phyloP scores from a whole-genome alignment of 2,329 filamentous ascomycete genomes.

The Periconia sp. region DNA sequence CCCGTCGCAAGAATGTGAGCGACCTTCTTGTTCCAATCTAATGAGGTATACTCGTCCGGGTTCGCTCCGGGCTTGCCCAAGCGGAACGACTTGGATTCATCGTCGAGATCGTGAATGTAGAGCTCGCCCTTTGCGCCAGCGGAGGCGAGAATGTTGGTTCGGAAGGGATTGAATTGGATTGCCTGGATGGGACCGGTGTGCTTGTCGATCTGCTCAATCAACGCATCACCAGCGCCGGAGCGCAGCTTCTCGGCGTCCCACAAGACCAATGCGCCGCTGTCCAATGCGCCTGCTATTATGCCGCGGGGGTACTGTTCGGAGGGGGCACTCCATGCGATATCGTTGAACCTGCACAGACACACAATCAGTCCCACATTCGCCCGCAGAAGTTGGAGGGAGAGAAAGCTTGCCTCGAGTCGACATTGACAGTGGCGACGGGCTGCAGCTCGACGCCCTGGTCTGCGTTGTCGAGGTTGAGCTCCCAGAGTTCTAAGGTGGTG shows the following conservation, averaged over 20 bases:
- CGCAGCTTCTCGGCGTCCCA: slow-evolving; percentile 82
- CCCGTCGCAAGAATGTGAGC: slow-evolving; percentile 95
- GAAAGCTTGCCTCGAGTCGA: slow-evolving; percentile 76
- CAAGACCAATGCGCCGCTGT: slow-evolving; percentile 89
- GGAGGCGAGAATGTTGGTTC: slow-evolving; percentile 87
- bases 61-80: slow-evolving; percentile 85
- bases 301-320: slow-evolving; percentile 78
- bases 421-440: slow-evolving; percentile 78
- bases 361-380: background rate
- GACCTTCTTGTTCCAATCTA: slow-evolving; percentile 99
- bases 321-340: slow-evolving; percentile 89
- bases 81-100: slow-evolving; percentile 83
- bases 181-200: slow-evolving; percentile 92
- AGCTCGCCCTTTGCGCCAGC: slow-evolving; percentile 94
- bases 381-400: background rate
- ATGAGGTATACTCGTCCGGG: slow-evolving; percentile 90
- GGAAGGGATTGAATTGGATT: slow-evolving; percentile 92
- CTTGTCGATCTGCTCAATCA: slow-evolving; percentile 83
- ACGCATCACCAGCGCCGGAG: slow-evolving; percentile 64
- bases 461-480: slow-evolving; percentile 78
- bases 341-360: slow-evolving; percentile 74
- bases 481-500: slow-evolving; percentile 95
- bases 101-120: slow-evolving; percentile 92
- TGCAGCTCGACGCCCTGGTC: slow-evolving; percentile 80
- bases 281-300: slow-evolving; percentile 91